Evolutionary conservation across 2,329 filamentous ascomycete species (phyloP), one percentile per base, ranked within the genome.

Genomic region (Cercospora citrullina): DNA sequence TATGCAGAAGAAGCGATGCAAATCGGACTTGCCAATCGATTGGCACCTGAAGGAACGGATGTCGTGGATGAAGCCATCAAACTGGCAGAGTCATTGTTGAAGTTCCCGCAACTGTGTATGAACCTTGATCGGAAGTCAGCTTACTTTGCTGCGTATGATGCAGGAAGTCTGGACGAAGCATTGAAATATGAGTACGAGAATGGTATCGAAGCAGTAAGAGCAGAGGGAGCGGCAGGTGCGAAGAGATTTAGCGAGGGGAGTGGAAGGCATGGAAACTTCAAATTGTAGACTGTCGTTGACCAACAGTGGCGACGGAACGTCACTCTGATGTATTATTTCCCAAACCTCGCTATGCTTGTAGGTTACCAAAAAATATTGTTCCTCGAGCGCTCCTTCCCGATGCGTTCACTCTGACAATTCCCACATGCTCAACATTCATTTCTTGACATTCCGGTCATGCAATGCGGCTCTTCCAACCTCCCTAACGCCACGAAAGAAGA

Each of bases 31-130:
- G 85, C 82, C 8, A 87, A 84, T 72, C 78, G 85, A 0, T 81
- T 87, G 0, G 85, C 87, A 1, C 78, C 80, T 0, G 42, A 83
- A 83, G 67, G 86, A 85, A 0, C 80, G 81, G 67, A 82, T 82
- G 3, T 66, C 55, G 55, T 85, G n/a, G 79, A 82, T 6, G 84
- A 84, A 69, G 85, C 86, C 0, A 78, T 78, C 48, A 77, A 77
- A 39, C 78, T 87, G 61, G 86, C 85, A 3, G 75, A 76, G 61
- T 76, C 82, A 69, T 67, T 87, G 36, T 68, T 85, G 2, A 70
- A 72, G 3, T 87, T 87, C 59, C 86, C 86, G 2, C 82, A 87
- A 70, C 72, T 75, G 4, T 86, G 84, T 71, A 82, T 87, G 81
- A 85, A 84, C 62, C 76, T 75, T 2, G 86, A 88, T 72, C 78